Percentiles rank a stretch among this genome's conserved stretches.
phyloP scores from a whole-genome alignment of 2,329 filamentous ascomycete genomes.

The Myrmaecium sp. region DNA sequence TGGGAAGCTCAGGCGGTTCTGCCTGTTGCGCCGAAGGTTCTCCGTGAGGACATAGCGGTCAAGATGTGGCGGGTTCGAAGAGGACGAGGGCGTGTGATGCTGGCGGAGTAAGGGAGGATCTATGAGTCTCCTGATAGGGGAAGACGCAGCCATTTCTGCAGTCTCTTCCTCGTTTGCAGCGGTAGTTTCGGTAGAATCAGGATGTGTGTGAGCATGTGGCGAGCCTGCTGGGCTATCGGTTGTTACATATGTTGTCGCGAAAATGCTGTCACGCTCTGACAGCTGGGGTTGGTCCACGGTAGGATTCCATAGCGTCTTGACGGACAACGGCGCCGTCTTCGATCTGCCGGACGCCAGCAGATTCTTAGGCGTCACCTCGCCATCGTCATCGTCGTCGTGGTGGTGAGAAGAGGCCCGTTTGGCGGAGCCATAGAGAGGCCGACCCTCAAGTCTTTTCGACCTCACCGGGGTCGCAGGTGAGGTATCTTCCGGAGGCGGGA shows the following conservation, averaged over 20 bases:
- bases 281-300: slow-evolving; percentile 32
- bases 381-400: slow-evolving; percentile 7
- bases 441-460: no score
- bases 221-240: slow-evolving; percentile 30
- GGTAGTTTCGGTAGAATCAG: slow-evolving; percentile 12
- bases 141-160: slow-evolving; percentile 14
- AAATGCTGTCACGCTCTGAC: slow-evolving; percentile 46
- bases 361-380: slow-evolving; percentile 15
- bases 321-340: slow-evolving; percentile 18
- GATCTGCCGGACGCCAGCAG: slow-evolving; percentile 21
- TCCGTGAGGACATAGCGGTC: slow-evolving; percentile 4
- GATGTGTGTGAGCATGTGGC: slow-evolving; percentile 16
- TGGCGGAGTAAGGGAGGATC: slow-evolving; percentile 15
- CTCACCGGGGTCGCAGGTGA: slow-evolving; percentile 24
- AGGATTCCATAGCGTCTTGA: slow-evolving; percentile 18
- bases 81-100: slow-evolving; percentile 12
- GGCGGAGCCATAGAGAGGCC: slow-evolving; percentile 10
- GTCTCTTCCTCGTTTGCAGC: slow-evolving; percentile 13
- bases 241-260: slow-evolving; percentile 42
- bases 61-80: slow-evolving; percentile 5
- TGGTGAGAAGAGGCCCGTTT: slow-evolving; percentile 6
- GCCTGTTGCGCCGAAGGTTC: slow-evolving; percentile 4
- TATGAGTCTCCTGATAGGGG: slow-evolving; percentile 16
- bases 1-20: slow-evolving; percentile 3
- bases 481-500: slow-evolving; percentile 20